phyloP scores from a whole-genome alignment of 345 rosid species.

The Pistacia vera region DNA sequence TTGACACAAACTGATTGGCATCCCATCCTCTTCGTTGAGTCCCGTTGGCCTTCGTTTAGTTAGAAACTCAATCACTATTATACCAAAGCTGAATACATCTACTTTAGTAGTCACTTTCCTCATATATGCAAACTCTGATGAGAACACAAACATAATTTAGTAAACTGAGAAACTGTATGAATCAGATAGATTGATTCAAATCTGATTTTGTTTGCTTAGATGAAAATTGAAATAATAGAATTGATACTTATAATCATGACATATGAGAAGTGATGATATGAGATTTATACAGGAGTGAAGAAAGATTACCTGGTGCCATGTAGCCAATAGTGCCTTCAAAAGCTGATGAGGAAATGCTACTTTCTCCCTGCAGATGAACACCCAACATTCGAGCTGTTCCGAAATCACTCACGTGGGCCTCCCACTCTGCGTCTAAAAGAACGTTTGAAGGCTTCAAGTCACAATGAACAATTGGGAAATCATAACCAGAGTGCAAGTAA shows the following conservation, averaged over 20 bases:
- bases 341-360: slow-evolving; percentile 51
- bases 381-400: slow-evolving; percentile 89
- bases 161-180: background rate
- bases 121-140: slow-evolving; percentile 85
- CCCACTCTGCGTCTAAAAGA: slow-evolving; percentile 62
- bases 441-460: slow-evolving; percentile 90
- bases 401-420: slow-evolving; percentile 91
- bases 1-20: slow-evolving; percentile 50
- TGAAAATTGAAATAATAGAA: background rate
- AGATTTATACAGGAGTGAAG: background rate
- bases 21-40: slow-evolving; percentile 44
- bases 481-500: slow-evolving; percentile 80
- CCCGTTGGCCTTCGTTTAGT: slow-evolving; percentile 81
- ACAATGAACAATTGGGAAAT: slow-evolving; percentile 75
- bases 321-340: slow-evolving; percentile 91
- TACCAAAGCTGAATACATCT: slow-evolving; percentile 87
- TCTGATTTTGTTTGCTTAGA: too few species aligned
- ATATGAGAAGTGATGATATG: too few species aligned
- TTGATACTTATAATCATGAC: too few species aligned
- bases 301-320: slow-evolving; percentile 80
- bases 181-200: too few species aligned
- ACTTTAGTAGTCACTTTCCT: slow-evolving; percentile 73
- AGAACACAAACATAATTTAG: background rate
- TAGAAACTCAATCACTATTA: slow-evolving; percentile 70
- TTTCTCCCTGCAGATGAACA: slow-evolving; percentile 52